Evolutionary conservation across 2,329 filamentous ascomycete genomes (phyloP), one percentile per base, ranked within the genome.

Genomic region (Exophiala phaeomuriformis): DNA sequence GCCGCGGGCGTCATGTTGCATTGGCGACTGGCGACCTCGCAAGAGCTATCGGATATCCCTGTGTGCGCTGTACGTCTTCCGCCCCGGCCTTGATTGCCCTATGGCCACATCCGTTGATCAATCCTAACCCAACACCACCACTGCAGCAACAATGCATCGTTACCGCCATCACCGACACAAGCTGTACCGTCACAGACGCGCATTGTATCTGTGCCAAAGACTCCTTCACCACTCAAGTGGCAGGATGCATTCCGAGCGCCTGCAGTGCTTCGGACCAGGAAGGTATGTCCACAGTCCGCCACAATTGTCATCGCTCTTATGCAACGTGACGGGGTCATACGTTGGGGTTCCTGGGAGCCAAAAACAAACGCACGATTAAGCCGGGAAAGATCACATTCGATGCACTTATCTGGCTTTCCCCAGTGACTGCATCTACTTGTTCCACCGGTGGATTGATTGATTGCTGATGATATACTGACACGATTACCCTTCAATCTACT

Each of bases 151-250:
- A 27, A 19, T 59, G 56, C 31, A 53, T 53, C 7, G 19, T 51
- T 19, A 53, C 28, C 43, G 53, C 53, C 37, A 59, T 59, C 41
- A 48, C 49, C 28, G 33, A 12, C 12, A 60, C 57, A n/a, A 55
- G 57, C 39, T 60, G 57, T 40, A 27, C 49, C 12, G 33, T 50
- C 30, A 60, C 55, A 27, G 49, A 60, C 40, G 49, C 49, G 30
- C 7, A 29, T 5, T 60, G 57, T 28, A 48, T 60, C 47, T 60
- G 57, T 49, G 30, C 47, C 6, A 50, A 48, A 9, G 51, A 27
- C 41, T 44, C 6, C 28, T 60, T 60, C 52, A 47, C 57, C 27
- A 44, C 27, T 31, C 35, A 31, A n/a, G 57, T 60, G 19, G 49
- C 56, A 28, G 27, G 49, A 5, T 60, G 57, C 47, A 55, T 60